Evolutionary conservation across 2,329 filamentous ascomycete genomes (phyloP), one percentile per base, ranked within the genome.

Genomic region (Nothophoma quercina): DNA sequence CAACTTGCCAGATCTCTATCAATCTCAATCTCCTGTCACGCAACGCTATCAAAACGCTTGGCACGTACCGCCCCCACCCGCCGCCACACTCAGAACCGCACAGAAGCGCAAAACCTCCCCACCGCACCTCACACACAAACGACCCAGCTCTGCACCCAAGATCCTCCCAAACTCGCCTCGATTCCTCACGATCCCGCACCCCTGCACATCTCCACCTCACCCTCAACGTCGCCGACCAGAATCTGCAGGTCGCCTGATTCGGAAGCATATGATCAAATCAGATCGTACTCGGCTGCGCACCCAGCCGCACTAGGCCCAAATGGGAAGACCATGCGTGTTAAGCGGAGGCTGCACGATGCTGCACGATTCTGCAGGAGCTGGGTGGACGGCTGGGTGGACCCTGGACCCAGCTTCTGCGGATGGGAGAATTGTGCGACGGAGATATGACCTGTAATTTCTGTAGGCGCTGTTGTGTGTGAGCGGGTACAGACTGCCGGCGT

Each of bases 401-500:
- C 50, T 44, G 43, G 50, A 39, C 43, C 50, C 43, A 43, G n/a
- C n/a, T n/a, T n/a, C n/a, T n/a, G n/a, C 30, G 43, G 28, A 48
- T 43, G 25, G 30, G 23, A 15, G 22, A n/a, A n/a, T 13, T 39
- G 50, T 53, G 33, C 22, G 5, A 53, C 50, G 39, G 12, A 21
- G 28, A 53, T 26, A 22, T 36, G 32, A 48, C 43, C 33, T 53
- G 50, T 53, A 53, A 53, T 53, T 22, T 53, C 50, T 48, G 43
- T 38, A 48, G 10, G 33, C 50, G 50, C 50, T 23, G 26, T 38
- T 19, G 36, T 29, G 46, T 13, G 21, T 28, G n/a, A 2, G 13
- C 34, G 32, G 34, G 18, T 28, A 16, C 3, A 15, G 26, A 22
- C 47, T 38, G 33, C 40, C 33, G 40, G 22, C n/a, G 25, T 43